Conservation (phyloP, 2,329 filamentous ascomycete genomes). For the Penicillium digitatum region DNA sequence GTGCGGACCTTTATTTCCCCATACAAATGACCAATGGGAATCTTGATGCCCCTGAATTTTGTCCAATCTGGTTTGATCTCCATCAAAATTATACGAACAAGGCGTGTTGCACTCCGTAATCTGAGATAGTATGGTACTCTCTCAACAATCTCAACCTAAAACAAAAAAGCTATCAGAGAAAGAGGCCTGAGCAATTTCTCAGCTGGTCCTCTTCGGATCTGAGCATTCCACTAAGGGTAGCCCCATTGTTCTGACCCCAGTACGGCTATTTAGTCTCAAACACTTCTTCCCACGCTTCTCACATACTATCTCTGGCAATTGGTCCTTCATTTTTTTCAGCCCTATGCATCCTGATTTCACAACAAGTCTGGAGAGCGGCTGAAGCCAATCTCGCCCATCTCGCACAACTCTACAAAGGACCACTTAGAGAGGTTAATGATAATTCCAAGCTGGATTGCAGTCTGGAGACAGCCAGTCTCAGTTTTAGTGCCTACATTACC, state of each 20-base stretch:
- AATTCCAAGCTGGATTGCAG: neutral
- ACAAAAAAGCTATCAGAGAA: neutral
- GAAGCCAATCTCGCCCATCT: slow-evolving; percentile 2
- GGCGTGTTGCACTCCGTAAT: neutral
- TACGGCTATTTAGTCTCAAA: slow-evolving; percentile 1
- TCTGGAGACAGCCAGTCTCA: neutral
- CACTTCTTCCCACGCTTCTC: neutral
- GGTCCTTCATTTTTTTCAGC: neutral
- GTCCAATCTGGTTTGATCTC: neutral
- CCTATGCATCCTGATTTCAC: neutral
- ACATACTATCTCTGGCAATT: neutral
- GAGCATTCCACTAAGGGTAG: neutral
- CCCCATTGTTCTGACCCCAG: neutral
- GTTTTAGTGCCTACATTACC: neutral
- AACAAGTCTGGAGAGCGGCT: neutral
- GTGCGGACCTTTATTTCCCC: slow-evolving; percentile 14
- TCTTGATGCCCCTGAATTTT: neutral
- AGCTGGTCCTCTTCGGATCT: neutral
- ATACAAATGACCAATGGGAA: slow-evolving; percentile 2
- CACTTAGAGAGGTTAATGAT: neutral
- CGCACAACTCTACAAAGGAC: neutral
- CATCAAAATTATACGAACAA: neutral
- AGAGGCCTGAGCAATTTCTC: neutral
- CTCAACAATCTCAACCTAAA: neutral
- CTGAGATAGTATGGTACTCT: neutral